Conservation (phyloP, 1,139 yeast genomes). For the Kodamaea ohmeri region DNA sequence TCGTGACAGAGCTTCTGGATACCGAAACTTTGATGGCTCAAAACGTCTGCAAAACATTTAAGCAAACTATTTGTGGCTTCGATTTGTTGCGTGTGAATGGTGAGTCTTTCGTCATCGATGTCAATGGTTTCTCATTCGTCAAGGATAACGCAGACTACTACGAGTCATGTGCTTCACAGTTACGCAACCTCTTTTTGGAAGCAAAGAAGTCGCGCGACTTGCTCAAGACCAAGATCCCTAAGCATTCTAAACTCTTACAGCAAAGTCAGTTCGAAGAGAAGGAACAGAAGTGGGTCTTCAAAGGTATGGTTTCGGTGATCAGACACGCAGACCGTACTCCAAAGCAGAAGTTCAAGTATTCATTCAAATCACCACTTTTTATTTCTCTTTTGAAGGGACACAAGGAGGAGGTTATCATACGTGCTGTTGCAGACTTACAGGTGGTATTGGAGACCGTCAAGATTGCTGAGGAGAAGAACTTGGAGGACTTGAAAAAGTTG, state of each 20-base stretch:
- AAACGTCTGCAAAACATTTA: slow-evolving; percentile 69
- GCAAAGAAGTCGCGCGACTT: slow-evolving; percentile 49
- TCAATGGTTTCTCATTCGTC: slow-evolving; percentile 96
- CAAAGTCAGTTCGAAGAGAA: slow-evolving; percentile 63
- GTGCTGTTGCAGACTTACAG: slow-evolving; percentile 82
- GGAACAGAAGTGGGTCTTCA: slow-evolving; percentile 95
- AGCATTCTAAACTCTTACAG: slow-evolving; percentile 34
- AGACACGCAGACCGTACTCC: slow-evolving; percentile 99
- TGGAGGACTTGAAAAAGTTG: slow-evolving; percentile 80
- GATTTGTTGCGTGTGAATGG: slow-evolving; percentile 90
- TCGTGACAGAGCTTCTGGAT: slow-evolving; percentile 72
- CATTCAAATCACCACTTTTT: slow-evolving; percentile 84
- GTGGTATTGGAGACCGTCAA: slow-evolving; percentile 84
- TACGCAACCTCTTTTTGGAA: slow-evolving; percentile 68
- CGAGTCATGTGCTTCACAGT: slow-evolving; percentile 75
- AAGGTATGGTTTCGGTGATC: slow-evolving; percentile 86
- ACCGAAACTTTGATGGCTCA: slow-evolving; percentile 80
- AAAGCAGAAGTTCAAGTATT: slow-evolving; percentile 96
- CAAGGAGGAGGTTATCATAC: slow-evolving; percentile 90
- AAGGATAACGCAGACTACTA: slow-evolving; percentile 88
- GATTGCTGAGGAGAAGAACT: slow-evolving; percentile 70
- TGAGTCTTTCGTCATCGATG: slow-evolving; percentile 90
- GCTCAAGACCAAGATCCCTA: slow-evolving; percentile 40
- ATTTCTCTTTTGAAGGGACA: slow-evolving; percentile 89
- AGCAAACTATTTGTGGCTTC: slow-evolving; percentile 97